phyloP scores from a whole-genome alignment of 2,329 filamentous ascomycete genomes.

The Graphilbum ipis-grandicollis region DNA sequence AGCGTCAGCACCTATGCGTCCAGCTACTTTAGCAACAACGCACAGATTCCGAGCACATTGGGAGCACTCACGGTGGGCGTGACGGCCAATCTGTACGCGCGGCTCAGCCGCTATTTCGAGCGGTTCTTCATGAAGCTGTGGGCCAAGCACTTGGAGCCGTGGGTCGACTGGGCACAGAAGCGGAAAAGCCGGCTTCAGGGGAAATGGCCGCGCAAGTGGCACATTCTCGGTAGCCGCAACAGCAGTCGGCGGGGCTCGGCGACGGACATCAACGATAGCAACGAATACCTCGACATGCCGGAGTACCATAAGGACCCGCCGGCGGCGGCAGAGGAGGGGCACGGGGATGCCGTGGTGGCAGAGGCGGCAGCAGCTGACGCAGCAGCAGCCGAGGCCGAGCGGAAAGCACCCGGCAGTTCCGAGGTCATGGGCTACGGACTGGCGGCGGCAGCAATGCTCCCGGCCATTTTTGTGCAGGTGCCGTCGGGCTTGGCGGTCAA shows the following conservation, averaged over 20 bases:
- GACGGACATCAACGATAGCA: neutral
- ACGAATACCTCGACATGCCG: slow-evolving; percentile 4
- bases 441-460: slow-evolving; percentile 70
- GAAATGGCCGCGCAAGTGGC: neutral
- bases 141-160: slow-evolving; percentile 28
- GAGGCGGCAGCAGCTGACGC: neutral
- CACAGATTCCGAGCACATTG: slow-evolving; percentile 61
- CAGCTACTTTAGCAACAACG: slow-evolving; percentile 48
- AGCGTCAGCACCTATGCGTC: slow-evolving; percentile 58
- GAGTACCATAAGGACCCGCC: slow-evolving; percentile 2
- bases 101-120: slow-evolving; percentile 41
- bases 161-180: slow-evolving; percentile 11
- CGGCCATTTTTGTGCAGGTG: slow-evolving; percentile 64
- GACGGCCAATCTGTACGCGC: slow-evolving; percentile 62
- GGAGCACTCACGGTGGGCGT: slow-evolving; percentile 63
- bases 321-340: slow-evolving; percentile 5
- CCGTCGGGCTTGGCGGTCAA: slow-evolving; percentile 43
- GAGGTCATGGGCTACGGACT: slow-evolving; percentile 49
- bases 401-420: slow-evolving; percentile 15
- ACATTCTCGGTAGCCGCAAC: neutral
- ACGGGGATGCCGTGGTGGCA: neutral
- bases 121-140: slow-evolving; percentile 37
- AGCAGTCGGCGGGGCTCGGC: neutral
- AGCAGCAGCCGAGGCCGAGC: slow-evolving; percentile 6
- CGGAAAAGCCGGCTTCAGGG: neutral